phyloP scores from a whole-genome alignment of 1,139 yeast genomes.

The Geotrichum candidum region DNA sequence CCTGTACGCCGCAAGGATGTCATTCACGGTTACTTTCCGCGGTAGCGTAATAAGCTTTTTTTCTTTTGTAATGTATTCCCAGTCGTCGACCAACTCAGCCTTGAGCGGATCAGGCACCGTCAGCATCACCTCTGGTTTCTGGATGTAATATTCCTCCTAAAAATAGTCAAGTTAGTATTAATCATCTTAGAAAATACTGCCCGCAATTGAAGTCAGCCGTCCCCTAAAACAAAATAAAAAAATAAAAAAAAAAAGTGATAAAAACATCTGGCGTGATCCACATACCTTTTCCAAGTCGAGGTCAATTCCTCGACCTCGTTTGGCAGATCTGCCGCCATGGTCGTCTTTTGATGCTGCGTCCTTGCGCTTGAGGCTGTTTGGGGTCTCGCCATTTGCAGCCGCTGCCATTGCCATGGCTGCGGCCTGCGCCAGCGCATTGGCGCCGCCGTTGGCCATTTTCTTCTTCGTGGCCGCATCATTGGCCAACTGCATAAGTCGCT shows the following conservation, averaged over 20 bases:
- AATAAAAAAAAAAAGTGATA: too few relatives aligned
- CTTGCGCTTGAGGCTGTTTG: background rate
- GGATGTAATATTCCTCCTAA: background rate
- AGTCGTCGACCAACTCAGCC: slow-evolving; percentile 75
- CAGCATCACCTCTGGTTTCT: slow-evolving; percentile 45
- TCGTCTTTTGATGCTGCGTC: background rate
- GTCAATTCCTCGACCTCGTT: background rate
- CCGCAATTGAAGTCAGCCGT: background rate
- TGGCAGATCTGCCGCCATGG: background rate
- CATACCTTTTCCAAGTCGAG: background rate
- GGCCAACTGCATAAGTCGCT: slow-evolving; percentile 53
- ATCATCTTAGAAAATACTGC: background rate
- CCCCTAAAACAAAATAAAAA: too few relatives aligned
- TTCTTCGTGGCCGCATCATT: background rate
- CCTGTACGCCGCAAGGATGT: background rate
- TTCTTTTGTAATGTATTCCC: slow-evolving; percentile 85
- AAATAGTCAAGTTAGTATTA: background rate
- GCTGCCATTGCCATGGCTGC: background rate
- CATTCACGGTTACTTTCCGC: background rate
- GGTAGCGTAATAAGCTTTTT: slow-evolving; percentile 31
- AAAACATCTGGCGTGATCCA: background rate
- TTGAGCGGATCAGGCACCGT: slow-evolving; percentile 62
- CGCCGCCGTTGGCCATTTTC: background rate
- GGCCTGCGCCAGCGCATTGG: background rate
- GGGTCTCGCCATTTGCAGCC: background rate